Conservation (phyloP, 2,329 filamentous ascomycete genomes). For the Monilinia polystroma region DNA sequence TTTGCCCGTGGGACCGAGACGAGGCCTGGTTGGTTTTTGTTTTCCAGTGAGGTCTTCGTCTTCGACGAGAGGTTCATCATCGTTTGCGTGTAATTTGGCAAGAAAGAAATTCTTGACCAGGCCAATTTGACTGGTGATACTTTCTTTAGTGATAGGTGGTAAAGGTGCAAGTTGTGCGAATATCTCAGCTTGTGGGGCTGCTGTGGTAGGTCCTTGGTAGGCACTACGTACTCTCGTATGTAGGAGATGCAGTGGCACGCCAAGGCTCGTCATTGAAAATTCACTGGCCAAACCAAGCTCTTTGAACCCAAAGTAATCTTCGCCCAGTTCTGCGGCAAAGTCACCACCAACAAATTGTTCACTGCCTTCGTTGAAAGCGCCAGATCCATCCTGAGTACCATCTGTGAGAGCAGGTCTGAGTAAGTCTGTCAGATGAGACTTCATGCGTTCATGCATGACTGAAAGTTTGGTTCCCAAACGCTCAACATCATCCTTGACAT, state of each 20-base stretch:
- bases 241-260: conserved; percentile 89
- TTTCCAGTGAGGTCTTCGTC: conserved; percentile 94
- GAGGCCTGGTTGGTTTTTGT: conserved; percentile 64
- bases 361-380: conserved; percentile 92
- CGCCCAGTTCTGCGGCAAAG: conserved; percentile 95
- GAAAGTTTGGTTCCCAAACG: conserved; percentile 74
- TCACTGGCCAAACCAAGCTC: conserved; percentile 90
- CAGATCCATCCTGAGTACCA: conserved; percentile 77
- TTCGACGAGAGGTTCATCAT: conserved; percentile 80
- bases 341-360: conserved; percentile 96
- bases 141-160: conserved; percentile 76
- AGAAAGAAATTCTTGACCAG: conserved; percentile 90
- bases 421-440: conserved; percentile 86
- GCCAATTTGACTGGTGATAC: conserved; percentile 76
- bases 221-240: conserved; percentile 86
- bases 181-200: conserved; percentile 51
- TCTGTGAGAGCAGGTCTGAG: conserved; percentile 85
- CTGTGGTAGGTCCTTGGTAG: conserved; percentile 67
- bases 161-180: conserved; percentile 68
- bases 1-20: conserved; percentile 75
- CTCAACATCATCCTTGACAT: conserved; percentile 93
- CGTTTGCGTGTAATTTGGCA: conserved; percentile 80
- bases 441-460: conserved; percentile 92
- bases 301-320: conserved; percentile 99
- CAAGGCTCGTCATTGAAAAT: conserved; percentile 81